phyloP scores from a whole-genome alignment of 441 rosid species.

The Syzygium malaccense region DNA sequence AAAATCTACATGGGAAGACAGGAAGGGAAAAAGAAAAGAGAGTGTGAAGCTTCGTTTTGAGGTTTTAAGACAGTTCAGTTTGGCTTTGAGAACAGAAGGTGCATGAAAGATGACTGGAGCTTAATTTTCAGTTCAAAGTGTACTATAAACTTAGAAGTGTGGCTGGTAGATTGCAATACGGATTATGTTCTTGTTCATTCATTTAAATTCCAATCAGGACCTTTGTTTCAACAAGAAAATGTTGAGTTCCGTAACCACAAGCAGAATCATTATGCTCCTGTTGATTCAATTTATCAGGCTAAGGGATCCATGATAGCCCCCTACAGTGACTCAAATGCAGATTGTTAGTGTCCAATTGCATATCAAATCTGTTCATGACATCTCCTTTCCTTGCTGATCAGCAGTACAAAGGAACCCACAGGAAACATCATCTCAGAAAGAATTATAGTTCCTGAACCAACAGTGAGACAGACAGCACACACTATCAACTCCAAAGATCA shows the following conservation, averaged over 20 bases:
- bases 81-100: not conserved
- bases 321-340: not conserved
- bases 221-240: not conserved
- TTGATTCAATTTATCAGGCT: not conserved
- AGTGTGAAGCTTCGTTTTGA: not conserved
- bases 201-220: not conserved
- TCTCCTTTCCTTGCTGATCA: not conserved
- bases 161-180: not conserved
- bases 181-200: not conserved
- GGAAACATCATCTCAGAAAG: not conserved
- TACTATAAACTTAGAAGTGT: not conserved
- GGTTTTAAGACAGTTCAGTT: not conserved
- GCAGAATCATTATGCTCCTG: not conserved
- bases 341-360: not conserved
- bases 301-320: not conserved
- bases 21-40: not conserved
- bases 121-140: not conserved
- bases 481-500: not conserved
- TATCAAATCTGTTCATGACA: not conserved
- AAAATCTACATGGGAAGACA: not conserved
- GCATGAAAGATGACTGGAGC: not conserved
- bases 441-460: not conserved
- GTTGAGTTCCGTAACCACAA: not conserved
- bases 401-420: not conserved
- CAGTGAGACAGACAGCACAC: not conserved